Evolutionary conservation across 768 basidiomycete genomes (phyloP).

Genomic region (Favolaschia claudopus): DNA sequence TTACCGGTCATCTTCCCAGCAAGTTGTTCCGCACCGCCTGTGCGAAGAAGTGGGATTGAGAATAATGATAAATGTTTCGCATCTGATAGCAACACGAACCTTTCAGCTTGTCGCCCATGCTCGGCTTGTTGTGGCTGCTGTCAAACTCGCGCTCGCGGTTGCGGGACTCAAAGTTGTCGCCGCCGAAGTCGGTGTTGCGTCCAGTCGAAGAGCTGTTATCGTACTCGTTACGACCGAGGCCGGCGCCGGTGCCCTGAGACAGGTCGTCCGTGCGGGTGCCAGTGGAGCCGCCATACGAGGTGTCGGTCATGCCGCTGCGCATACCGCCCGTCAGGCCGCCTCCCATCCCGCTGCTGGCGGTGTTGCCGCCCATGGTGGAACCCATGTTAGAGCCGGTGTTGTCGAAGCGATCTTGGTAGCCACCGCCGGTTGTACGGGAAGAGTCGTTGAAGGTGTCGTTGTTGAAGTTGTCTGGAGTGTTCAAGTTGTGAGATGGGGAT

Average conservation of each 20-base stretch:
- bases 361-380: background rate
- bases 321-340: too few relatives aligned
- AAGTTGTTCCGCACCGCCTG: conserved; percentile 19
- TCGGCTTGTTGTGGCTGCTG: background rate
- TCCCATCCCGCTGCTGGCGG: too few relatives aligned
- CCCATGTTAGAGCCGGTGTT: conserved; percentile 6
- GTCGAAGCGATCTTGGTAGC: conserved; percentile 9
- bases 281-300: background rate
- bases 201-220: background rate
- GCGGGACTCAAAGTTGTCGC: background rate
- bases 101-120: conserved; percentile 22
- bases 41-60: background rate
- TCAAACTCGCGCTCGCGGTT: conserved; percentile 7
- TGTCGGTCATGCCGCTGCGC: conserved; percentile 7
- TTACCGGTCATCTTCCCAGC: conserved; percentile 11
- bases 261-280: background rate
- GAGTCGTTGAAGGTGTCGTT: conserved; percentile 4
- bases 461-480: background rate
- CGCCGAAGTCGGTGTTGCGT: too few relatives aligned
- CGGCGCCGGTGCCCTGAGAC: background rate
- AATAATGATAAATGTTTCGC: background rate
- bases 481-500: background rate
- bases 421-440: conserved; percentile 1
- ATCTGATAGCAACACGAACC: background rate
- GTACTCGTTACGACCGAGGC: background rate